Evolutionary conservation across 129 eudicot species (phyloP).

Genomic region (Daucus carota): DNA sequence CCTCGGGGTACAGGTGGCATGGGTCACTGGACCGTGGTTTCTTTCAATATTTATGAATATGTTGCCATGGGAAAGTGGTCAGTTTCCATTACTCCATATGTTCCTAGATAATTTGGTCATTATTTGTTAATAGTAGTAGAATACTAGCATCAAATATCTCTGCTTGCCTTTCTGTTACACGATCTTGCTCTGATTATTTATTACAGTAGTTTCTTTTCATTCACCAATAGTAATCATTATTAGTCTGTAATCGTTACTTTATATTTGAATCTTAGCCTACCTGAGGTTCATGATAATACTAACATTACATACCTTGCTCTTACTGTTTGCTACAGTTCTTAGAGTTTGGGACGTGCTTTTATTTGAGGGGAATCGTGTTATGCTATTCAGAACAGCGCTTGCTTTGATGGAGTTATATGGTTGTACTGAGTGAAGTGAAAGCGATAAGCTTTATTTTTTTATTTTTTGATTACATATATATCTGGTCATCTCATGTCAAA

Average conservation of each 20-base stretch:
- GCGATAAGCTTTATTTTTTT: not conserved
- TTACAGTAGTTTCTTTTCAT: not conserved
- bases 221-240: conserved; percentile 2
- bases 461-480: no score
- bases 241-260: not conserved
- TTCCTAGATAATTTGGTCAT: conserved; percentile 4
- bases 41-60: conserved; percentile 90
- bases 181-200: not conserved
- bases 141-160: not conserved
- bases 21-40: conserved; percentile 99
- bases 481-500: not conserved
- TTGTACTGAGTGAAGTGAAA: conserved; percentile 19
- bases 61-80: conserved; percentile 99
- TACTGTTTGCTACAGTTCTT: conserved; percentile 57
- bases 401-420: conserved; percentile 93
- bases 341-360: conserved; percentile 98
- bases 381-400: conserved; percentile 89
- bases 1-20: conserved; percentile 90
- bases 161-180: not conserved
- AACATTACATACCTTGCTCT: not conserved
- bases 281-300: not conserved
- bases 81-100: conserved; percentile 29
- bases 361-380: conserved; percentile 90
- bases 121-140: no score
- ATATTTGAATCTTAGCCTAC: conserved; percentile 5